Evolutionary conservation across 148 eudicot species (phyloP).

Genomic region (Dysphania ambrosioides): DNA sequence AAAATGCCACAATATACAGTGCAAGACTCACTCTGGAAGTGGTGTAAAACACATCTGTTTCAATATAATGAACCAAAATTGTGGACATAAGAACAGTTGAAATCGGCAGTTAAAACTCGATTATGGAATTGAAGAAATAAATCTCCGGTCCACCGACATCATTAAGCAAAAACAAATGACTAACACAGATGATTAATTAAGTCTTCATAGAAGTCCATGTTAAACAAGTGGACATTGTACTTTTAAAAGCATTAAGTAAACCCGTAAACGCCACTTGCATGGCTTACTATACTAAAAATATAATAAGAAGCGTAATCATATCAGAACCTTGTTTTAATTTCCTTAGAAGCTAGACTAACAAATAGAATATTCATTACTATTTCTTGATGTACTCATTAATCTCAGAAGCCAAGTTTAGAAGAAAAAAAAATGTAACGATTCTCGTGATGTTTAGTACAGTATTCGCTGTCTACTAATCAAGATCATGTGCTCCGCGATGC

Average conservation of each 20-base stretch:
- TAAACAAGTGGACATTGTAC: slow-evolving; percentile 11
- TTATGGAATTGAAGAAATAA: background rate
- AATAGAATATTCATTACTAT: slow-evolving; percentile 13
- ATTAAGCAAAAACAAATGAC: background rate
- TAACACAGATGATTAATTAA: slow-evolving; percentile 6
- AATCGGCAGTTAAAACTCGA: background rate
- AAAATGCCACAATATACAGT: no score
- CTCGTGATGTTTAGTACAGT: slow-evolving; percentile 19
- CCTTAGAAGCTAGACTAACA: slow-evolving; percentile 11
- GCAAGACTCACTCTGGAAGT: no score
- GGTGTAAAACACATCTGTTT: no score
- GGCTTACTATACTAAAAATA: background rate
- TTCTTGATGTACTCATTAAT: slow-evolving; percentile 18
- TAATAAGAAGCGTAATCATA: slow-evolving; percentile 14
- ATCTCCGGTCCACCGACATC: slow-evolving; percentile 10
- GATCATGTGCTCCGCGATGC: slow-evolving; percentile 30
- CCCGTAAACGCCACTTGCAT: no score
- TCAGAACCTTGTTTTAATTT: background rate
- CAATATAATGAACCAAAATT: no score
- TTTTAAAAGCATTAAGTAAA: background rate
- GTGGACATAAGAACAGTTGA: no score
- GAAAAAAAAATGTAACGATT: slow-evolving; percentile 8
- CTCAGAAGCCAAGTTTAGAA: background rate
- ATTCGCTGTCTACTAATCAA: slow-evolving; percentile 23
- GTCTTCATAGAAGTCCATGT: background rate